These are phyloP conservation scores for Torulaspora microellipsoides DNA, from an alignment of 805 yeast species.

Conservation along the genomic window DNA sequence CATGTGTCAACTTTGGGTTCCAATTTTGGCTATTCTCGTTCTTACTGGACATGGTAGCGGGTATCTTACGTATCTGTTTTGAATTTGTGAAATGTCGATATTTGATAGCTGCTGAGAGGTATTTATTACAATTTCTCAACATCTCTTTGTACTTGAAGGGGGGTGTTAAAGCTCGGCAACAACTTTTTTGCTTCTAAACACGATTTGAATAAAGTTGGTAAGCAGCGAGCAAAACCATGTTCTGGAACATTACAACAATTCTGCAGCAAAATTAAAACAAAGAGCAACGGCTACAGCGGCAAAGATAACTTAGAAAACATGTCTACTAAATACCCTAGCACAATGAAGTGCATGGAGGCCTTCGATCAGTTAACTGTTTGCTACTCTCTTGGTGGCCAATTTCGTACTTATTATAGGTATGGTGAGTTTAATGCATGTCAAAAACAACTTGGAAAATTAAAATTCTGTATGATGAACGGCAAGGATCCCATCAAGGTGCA, in stretches of 20 bases:
- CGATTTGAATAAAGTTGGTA: no score
- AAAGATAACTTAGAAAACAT: conserved; percentile 1
- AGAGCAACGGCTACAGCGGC: neutral
- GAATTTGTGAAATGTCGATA: no score
- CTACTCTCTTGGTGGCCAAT: conserved; percentile 87
- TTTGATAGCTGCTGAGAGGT: no score
- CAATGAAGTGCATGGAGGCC: conserved; percentile 76
- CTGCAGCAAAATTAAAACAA: neutral
- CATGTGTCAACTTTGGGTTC: conserved; percentile 71
- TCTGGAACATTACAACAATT: no score
- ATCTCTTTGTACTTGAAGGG: no score
- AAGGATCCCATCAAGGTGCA: conserved; percentile 59
- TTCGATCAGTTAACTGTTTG: conserved; percentile 84
- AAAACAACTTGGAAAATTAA: conserved; percentile 64
- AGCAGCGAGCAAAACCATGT: no score
- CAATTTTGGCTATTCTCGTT: conserved; percentile 38
- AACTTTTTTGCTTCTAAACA: no score
- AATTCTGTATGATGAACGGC: conserved; percentile 66
- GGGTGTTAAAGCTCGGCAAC: no score
- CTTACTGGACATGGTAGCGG: conserved; percentile 4
- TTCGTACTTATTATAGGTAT: conserved; percentile 75
- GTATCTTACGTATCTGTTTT: neutral
- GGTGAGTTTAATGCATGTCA: conserved; percentile 74
- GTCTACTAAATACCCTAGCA: conserved; percentile 33
- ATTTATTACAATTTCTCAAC: no score